Conservation (phyloP, 2,329 filamentous ascomycete species). For the Pseudocercospora fijiensis region DNA sequence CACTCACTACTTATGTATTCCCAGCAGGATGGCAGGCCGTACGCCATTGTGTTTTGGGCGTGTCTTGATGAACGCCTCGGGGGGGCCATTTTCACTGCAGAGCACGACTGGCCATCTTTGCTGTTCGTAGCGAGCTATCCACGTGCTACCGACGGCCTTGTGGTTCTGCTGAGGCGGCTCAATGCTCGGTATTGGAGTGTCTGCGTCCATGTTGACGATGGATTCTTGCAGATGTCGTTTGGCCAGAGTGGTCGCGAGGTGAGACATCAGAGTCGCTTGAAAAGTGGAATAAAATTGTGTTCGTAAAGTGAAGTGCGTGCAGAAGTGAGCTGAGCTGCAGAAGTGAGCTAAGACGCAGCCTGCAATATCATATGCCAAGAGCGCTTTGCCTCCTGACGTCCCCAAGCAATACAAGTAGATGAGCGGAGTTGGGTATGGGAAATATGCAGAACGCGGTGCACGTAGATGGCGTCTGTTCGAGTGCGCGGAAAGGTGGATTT, state of each 20-base stretch:
- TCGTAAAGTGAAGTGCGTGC: neutral
- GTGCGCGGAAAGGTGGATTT: neutral
- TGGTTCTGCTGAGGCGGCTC: neutral
- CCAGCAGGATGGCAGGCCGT: slow-evolving; percentile 27
- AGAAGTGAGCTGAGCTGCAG: neutral
- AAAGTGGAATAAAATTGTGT: neutral
- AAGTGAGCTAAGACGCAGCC: neutral
- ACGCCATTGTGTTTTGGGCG: slow-evolving; percentile 4
- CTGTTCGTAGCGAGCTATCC: slow-evolving; percentile 16
- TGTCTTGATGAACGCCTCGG: slow-evolving; percentile 15
- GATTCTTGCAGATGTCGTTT: neutral
- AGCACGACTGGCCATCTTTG: slow-evolving; percentile 29
- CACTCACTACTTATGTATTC: slow-evolving; percentile 28
- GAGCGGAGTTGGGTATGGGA: too few relatives aligned
- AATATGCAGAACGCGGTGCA: neutral
- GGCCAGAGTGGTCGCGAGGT: neutral
- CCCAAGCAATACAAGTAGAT: too few relatives aligned
- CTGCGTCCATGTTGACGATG: neutral
- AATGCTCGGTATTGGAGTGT: neutral
- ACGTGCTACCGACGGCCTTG: slow-evolving; percentile 18
- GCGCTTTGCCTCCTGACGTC: too few relatives aligned
- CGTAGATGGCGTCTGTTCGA: neutral
- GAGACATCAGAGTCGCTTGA: neutral
- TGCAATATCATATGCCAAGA: neutral
- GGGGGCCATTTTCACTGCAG: slow-evolving; percentile 18